Evolutionary conservation across 495 filamentous ascomycete genomes (phyloP), one percentile per base, ranked within the genome.

Genomic region (Penicillium goetzii): DNA sequence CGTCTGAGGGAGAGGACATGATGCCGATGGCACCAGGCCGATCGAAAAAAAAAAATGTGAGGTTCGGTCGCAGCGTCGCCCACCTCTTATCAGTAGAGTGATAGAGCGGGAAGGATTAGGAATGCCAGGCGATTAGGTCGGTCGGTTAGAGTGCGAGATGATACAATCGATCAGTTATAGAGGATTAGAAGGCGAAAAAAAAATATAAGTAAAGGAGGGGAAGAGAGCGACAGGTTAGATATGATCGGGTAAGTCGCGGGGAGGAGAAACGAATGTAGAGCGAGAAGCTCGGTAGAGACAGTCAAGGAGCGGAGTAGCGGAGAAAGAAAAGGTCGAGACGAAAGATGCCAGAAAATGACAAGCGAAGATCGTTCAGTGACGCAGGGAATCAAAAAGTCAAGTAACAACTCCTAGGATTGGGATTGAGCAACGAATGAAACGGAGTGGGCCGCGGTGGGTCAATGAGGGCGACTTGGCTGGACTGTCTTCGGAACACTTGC

Each of bases 1-100:
- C 83, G 52, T 83, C 75, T 4, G 78, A 68, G 10, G 85, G 84
- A n/a, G 80, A 81, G 14, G 81, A 78, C 85, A 88, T 88, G 43
- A 52, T 76, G 76, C 74, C 70, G 47, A 54, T 76, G 76, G 75
- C 70, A 65, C 68, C 75, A 69, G 74, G 76, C 73, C 73, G 71
- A 56, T 62, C 5, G 56, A 69, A 68, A 59, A 62, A 69, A 69
- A 68, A 59, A 62, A 69, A 69, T 64, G 66, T 56, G 60, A 59
- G 62, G 21, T 23, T 57, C 32, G 4, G 36, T n/a, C 38, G 36
- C 17, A 26, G 55, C 52, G 12, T 36, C 30, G 30, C n/a, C 34
- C 28, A 19, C 33, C 47, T 61, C 52, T 50, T 50, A 41, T 55
- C 57, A 38, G 65, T 54, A 64, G 47, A 52, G 43, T 30, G 30